phyloP scores from a whole-genome alignment of 129 eudicot species.

The Rutidosis leptorrhynchoides region DNA sequence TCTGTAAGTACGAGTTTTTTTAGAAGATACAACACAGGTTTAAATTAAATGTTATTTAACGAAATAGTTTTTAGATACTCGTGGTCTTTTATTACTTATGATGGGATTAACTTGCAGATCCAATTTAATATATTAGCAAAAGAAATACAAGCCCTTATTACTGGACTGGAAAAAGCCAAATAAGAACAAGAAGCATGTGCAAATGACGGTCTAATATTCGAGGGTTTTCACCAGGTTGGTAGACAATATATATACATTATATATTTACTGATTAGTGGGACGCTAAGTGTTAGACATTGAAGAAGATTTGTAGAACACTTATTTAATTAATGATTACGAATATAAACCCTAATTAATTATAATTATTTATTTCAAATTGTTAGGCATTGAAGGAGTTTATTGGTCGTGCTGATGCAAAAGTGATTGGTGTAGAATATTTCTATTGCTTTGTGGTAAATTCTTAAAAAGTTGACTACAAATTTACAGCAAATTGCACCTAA shows the following conservation, averaged over 20 bases:
- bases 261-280: conserved; percentile 4
- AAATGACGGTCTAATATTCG: conserved; percentile 88
- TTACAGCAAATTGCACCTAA: conserved; percentile 1
- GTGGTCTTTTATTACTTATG: conserved; percentile 3
- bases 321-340: conserved; percentile 20
- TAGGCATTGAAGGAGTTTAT: conserved; percentile 78
- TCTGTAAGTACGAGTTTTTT: background rate
- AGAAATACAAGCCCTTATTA: conserved; percentile 84
- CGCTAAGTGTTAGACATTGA: conserved; percentile 4
- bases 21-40: conserved; percentile 86
- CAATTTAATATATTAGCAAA: conserved; percentile 87
- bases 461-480: conserved; percentile 16
- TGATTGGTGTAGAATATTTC: conserved; percentile 48
- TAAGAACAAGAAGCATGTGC: conserved; percentile 72
- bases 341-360: conserved; percentile 10
- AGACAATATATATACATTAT: background rate
- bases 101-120: conserved; percentile 52
- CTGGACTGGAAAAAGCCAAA: conserved; percentile 75
- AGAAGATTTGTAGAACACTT: conserved; percentile 1
- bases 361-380: conserved; percentile 18
- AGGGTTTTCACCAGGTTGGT: conserved; percentile 64
- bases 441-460: conserved; percentile 75
- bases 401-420: conserved; percentile 66
- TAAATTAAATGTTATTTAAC: background rate
- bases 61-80: background rate